These are phyloP conservation scores for Dioscorea cayenensis DNA, from an alignment of 116 monocot species.

Conservation along the genomic window DNA sequence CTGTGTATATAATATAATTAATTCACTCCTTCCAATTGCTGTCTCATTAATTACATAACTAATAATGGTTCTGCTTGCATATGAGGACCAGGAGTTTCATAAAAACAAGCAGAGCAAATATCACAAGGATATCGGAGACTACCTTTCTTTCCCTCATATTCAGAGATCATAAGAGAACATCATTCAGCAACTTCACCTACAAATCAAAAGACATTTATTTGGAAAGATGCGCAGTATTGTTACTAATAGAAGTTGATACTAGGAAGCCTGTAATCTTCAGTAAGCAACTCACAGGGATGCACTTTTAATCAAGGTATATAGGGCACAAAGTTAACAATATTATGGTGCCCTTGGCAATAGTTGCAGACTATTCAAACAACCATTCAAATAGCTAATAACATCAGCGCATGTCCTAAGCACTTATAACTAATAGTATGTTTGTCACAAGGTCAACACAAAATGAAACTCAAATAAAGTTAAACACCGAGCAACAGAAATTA, in stretches of 20 bases:
- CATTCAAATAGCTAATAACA: too few relatives aligned
- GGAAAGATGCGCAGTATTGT: conserved; percentile 65
- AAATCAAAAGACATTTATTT: conserved; percentile 84
- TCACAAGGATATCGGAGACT: conserved; percentile 48
- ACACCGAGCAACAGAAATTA: too few relatives aligned
- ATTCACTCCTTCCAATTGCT: not conserved
- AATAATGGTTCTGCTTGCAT: not conserved
- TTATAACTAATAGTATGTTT: too few relatives aligned
- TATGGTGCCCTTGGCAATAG: not conserved
- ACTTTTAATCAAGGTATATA: conserved; percentile 9
- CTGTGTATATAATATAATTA: not conserved
- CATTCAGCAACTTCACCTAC: conserved; percentile 90
- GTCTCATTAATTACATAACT: not conserved
- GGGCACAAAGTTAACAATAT: conserved; percentile 1
- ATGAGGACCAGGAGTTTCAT: not conserved
- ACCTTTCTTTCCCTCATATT: conserved; percentile 78
- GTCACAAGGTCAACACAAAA: too few relatives aligned
- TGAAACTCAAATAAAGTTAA: too few relatives aligned
- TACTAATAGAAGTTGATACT: conserved; percentile 62
- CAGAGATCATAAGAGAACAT: conserved; percentile 90
- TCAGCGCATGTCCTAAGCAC: too few relatives aligned
- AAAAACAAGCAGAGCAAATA: conserved; percentile 3
- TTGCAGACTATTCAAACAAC: too few relatives aligned
- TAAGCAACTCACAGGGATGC: conserved; percentile 17
- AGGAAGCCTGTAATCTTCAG: conserved; percentile 34